phyloP scores from a whole-genome alignment of 768 basidiomycete species.

The Xanthoconium purpureum region DNA sequence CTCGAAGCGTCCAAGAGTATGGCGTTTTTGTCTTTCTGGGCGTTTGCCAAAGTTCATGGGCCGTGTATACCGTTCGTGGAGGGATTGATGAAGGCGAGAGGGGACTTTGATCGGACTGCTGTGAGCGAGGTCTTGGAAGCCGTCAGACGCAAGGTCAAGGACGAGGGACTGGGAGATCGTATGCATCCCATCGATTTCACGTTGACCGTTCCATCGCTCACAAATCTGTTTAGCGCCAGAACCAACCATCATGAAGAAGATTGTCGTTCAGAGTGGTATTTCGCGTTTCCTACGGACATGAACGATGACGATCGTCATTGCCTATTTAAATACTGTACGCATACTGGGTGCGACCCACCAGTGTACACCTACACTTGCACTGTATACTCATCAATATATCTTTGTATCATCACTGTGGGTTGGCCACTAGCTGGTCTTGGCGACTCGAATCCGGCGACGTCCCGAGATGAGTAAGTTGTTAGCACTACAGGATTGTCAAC shows the following conservation, averaged over 20 bases:
- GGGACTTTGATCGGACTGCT: conserved; percentile 86
- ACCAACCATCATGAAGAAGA: conserved; percentile 90
- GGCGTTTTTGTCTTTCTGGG: conserved; percentile 90
- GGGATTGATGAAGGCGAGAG: conserved; percentile 81
- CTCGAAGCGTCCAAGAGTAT: conserved; percentile 85
- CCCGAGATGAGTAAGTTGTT: too few relatives aligned
- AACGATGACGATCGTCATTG: neutral
- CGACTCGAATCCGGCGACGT: too few relatives aligned
- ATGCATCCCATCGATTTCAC: conserved; percentile 33
- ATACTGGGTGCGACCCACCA: neutral
- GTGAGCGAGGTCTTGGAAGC: conserved; percentile 93
- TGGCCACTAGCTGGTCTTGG: too few relatives aligned
- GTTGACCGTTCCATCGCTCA: conserved; percentile 1
- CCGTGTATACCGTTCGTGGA: conserved; percentile 65
- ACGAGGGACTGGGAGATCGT: conserved; percentile 83
- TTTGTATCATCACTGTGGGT: too few relatives aligned
- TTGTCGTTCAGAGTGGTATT: conserved; percentile 70
- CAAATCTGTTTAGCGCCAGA: conserved; percentile 53
- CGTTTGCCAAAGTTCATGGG: conserved; percentile 86
- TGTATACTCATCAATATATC: too few relatives aligned
- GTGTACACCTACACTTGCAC: too few relatives aligned
- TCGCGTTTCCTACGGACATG: conserved; percentile 65
- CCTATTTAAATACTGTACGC: neutral
- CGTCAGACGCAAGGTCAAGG: conserved; percentile 87
- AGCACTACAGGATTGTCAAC: too few relatives aligned